Percentiles rank a stretch among this genome's conserved stretches.
Evolutionary conservation across 1,139 yeast species (phyloP).

Genomic region (Candida neerlandica): DNA sequence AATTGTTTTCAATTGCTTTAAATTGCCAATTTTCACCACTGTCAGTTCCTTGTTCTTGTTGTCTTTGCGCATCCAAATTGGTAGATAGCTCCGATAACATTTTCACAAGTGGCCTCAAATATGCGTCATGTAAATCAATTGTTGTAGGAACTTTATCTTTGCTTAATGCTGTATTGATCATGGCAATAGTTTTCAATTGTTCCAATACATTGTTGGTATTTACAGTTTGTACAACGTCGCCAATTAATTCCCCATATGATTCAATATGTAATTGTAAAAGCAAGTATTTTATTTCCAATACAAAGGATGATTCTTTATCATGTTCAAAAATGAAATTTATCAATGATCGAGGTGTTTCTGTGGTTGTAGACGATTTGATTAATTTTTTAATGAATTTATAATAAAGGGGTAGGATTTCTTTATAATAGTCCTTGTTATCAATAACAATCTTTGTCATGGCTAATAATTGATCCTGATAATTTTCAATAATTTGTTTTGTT

Average conservation of each 20-base stretch:
- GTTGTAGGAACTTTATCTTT: slow-evolving; percentile 12
- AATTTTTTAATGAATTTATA: slow-evolving; percentile 36
- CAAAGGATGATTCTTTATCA: neutral
- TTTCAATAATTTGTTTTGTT: slow-evolving; percentile 17
- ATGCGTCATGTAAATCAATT: slow-evolving; percentile 18
- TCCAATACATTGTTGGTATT: slow-evolving; percentile 18
- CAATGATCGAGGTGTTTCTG: neutral
- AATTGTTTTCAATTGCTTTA: slow-evolving; percentile 31
- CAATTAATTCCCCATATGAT: slow-evolving; percentile 1
- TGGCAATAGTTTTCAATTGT: slow-evolving; percentile 35
- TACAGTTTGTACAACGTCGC: neutral
- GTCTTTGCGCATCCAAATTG: neutral
- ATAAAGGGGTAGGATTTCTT: slow-evolving; percentile 32
- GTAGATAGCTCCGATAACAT: slow-evolving; percentile 8
- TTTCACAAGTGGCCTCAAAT: slow-evolving; percentile 19
- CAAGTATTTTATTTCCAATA: slow-evolving; percentile 11
- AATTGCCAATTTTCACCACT: slow-evolving; percentile 15
- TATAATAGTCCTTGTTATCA: slow-evolving; percentile 41
- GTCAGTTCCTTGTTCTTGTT: slow-evolving; percentile 5
- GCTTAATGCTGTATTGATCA: slow-evolving; percentile 18
- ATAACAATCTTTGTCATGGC: slow-evolving; percentile 31
- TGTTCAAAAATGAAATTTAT: neutral
- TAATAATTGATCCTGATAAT: slow-evolving; percentile 16
- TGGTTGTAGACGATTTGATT: slow-evolving; percentile 15
- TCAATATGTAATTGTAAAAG: slow-evolving; percentile 7